Percentiles rank a stretch among this genome's conserved stretches.
phyloP scores from a whole-genome alignment of 768 basidiomycete genomes.

The Phanerodontia chrysosporium region DNA sequence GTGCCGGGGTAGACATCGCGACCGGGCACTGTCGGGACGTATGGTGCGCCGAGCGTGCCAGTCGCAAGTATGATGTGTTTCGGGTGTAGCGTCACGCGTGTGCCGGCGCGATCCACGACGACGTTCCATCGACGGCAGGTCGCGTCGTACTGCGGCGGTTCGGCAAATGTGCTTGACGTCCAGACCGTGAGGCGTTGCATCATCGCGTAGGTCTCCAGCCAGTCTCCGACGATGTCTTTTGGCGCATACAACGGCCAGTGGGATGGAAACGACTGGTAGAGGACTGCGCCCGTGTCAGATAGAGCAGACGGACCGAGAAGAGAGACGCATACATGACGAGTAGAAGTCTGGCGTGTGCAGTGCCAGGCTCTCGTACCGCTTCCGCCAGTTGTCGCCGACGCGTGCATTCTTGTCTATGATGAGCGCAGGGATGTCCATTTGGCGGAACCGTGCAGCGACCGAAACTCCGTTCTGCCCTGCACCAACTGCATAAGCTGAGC shows the following conservation, averaged over 20 bases:
- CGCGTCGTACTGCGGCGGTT: slow-evolving; percentile 30
- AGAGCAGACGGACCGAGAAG: neutral
- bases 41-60: slow-evolving; percentile 31
- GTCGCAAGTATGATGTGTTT: slow-evolving; percentile 37
- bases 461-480: slow-evolving; percentile 40
- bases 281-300: neutral
- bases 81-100: slow-evolving; percentile 26
- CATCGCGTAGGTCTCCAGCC: slow-evolving; percentile 37
- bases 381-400: slow-evolving; percentile 41
- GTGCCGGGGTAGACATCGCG: slow-evolving; percentile 27
- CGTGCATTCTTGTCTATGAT: slow-evolving; percentile 32
- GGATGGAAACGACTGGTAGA: slow-evolving; percentile 28
- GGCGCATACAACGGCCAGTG: slow-evolving; percentile 38
- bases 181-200: slow-evolving; percentile 39
- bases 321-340: slow-evolving; percentile 17
- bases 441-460: slow-evolving; percentile 38
- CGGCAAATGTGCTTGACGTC: slow-evolving; percentile 30
- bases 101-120: slow-evolving; percentile 27
- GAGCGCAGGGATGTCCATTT: slow-evolving; percentile 35
- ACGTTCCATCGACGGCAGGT: slow-evolving; percentile 29
- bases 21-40: slow-evolving; percentile 24
- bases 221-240: slow-evolving; percentile 36
- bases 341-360: slow-evolving; percentile 34
- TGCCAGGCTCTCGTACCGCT: slow-evolving; percentile 38
- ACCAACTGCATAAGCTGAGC: slow-evolving; percentile 37